Evolutionary conservation across 805 yeast genomes (phyloP), one percentile per base, ranked within the genome.

Genomic region (Wickerhamiella domercqiae): DNA sequence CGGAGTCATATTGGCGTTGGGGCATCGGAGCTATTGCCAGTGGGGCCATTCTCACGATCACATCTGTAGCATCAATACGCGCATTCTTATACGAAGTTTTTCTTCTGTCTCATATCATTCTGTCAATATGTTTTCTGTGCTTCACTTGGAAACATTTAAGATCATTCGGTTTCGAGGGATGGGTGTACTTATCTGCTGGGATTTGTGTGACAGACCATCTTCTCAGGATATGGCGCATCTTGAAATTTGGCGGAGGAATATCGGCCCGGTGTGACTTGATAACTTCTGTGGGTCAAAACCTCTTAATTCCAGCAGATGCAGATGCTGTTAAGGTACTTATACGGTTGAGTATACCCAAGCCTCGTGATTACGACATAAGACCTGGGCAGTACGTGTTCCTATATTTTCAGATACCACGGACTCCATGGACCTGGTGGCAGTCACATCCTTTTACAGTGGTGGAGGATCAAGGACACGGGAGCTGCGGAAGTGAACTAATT

Each of bases 381-480:
- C 44, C 47, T 1, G 26, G 41, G 9, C 47, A 44, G 22, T 44
- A 34, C 22, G 47, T 41, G 5, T 44, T 39, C 19, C 20, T 44
- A 6, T 39, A 44, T 38, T 45, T 50, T 55, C 44, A 75, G 40
- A 59, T 69, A 31, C 62, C 68, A 16, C 51, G 57, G 2, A 56
- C 65, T 28, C 62, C 68, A 16, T 51, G 57, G 2, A 56, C 65
- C 28, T 72, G 75, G 53, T 75, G 76, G 74, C 82, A 78, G 52
- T 70, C 78, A 4, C 84, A 78, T 53, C 87, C 87, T 3, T 78
- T 80, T 56, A 75, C 86, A 2, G 35, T 56, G 9, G 33, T 41
- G 16, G 33, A 32, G n/a, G 17, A 20, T 21, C 19, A 17, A 21
- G 11, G 5, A 15, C 15, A n/a, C 5, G 34, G 4, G 3, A 39